Evolutionary conservation across 1,284 basidiomycete genomes (phyloP).

Genomic region (Malassezia nana): DNA sequence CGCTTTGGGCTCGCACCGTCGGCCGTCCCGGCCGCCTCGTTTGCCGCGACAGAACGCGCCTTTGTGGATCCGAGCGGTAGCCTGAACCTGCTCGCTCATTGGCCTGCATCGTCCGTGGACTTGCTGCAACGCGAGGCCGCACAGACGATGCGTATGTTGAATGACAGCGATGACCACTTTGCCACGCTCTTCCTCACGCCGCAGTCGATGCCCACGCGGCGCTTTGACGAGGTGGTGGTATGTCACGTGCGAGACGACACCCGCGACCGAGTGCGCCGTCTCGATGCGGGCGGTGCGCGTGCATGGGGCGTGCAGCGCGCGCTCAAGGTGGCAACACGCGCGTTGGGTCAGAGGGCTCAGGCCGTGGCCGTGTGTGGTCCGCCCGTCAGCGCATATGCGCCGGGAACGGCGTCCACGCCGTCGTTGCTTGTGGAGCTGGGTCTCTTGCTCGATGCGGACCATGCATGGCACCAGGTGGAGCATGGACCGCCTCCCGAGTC

Average conservation of each 20-base stretch:
- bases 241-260: neutral
- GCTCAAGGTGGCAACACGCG: neutral
- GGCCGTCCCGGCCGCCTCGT: slow-evolving; percentile 45
- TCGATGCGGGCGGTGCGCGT: slow-evolving; percentile 9
- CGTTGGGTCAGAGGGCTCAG: slow-evolving; percentile 10
- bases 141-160: slow-evolving; percentile 38
- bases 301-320: slow-evolving; percentile 1
- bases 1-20: slow-evolving; percentile 24
- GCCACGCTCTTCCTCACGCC: slow-evolving; percentile 60
- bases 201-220: slow-evolving; percentile 32
- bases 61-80: slow-evolving; percentile 72
- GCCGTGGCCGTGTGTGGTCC: neutral
- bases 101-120: slow-evolving; percentile 56
- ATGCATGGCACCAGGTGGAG: slow-evolving; percentile 44
- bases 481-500: slow-evolving; percentile 53
- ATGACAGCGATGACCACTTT: slow-evolving; percentile 58
- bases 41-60: slow-evolving; percentile 50
- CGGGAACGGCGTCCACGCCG: neutral
- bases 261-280: neutral
- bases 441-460: slow-evolving; percentile 26
- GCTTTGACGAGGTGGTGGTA: slow-evolving; percentile 47
- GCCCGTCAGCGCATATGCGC: neutral
- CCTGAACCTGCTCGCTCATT: slow-evolving; percentile 60
- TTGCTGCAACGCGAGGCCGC: slow-evolving; percentile 54
- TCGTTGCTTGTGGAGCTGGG: slow-evolving; percentile 22